Base-by-base conservation (phyloP, 768 basidiomycete genomes). In the Auriculariales sp. region DNA sequence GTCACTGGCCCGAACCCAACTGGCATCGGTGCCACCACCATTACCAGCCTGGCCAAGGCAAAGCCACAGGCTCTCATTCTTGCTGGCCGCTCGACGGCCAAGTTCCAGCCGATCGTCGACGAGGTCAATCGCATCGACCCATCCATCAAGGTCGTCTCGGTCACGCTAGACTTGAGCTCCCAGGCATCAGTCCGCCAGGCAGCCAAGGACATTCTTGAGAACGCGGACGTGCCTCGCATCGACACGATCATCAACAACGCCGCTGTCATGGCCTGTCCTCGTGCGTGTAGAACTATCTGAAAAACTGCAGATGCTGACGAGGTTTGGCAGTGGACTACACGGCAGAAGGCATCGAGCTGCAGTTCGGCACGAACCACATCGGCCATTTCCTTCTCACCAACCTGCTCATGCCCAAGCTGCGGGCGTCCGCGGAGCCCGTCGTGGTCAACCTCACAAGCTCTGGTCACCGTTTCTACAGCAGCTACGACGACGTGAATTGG, bases 331-430 rank as follows among this genome's bases (percentile, higher is more conserved):
- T n/a, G n/a, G n/a, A n/a, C n/a, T n/a, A 39, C n/a, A 39, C 36
- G 7, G 36, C 36, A 11, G 36, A 39, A 14, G 36, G 36, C n/a
- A 39, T 39, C 36, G 36, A 39, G 36, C 9, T 9, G 12, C 36
- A 64, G 54, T 61, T 64, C 52, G 54, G 59, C 4, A 60, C 63
- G 33, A 67, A 64, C 56, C 62, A 65, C 47, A 61, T 70, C 45
- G 66, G 65, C 0, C 66, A 70, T 55, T 68, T 64, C 63, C 62
- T 66, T 53, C 62, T 65, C 55, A 62, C 68, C 60, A 70, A 69
- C 58, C 67, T 61, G 22, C 61, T 69, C 50, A 64, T 68, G 34
- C 68, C 69, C 1, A 60, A 68, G 27, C 52, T 70, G 24, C 59
- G 63, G 29, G 62, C 62, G 52, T 68, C 69, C 22, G 54, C 58